Conservation (phyloP, 441 rosid genomes). For the Flueggea neowawraea region DNA sequence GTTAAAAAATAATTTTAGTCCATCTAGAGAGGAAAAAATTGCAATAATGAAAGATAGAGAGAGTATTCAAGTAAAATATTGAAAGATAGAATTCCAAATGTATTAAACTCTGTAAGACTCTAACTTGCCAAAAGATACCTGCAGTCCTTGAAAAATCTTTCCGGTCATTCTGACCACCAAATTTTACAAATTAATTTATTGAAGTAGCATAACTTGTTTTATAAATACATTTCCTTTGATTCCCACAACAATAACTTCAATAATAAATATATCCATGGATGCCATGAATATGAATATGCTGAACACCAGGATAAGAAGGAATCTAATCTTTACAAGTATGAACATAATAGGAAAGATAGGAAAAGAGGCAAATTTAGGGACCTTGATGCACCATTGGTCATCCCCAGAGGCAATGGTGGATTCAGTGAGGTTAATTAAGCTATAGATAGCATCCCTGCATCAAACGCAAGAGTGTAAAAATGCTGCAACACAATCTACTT, state of each 20-base stretch:
- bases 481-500: not conserved
- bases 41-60: too few relatives aligned
- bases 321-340: not conserved
- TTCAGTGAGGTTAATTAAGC: constrained; percentile 72
- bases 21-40: too few relatives aligned
- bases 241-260: not conserved
- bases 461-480: constrained; percentile 6
- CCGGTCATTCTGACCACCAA: constrained; percentile 62
- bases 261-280: too few relatives aligned
- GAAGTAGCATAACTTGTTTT: not conserved
- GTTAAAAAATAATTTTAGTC: not conserved
- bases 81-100: not conserved
- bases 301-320: too few relatives aligned
- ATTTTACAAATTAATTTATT: constrained; percentile 15
- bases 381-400: constrained; percentile 94
- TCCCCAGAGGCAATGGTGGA: constrained; percentile 89
- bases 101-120: too few relatives aligned
- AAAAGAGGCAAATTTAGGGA: constrained; percentile 10
- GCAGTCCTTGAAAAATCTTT: constrained; percentile 97
- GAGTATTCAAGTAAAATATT: not conserved
- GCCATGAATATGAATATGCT: too few relatives aligned
- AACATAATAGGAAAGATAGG: not conserved
- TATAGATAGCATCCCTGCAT: constrained; percentile 60
- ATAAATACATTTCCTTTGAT: not conserved
- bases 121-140: constrained; percentile 65